A percentile compares a stretch with the other conserved stretches of the same genome.
phyloP scores from a whole-genome alignment of 331 rosid genomes.

The Prunus yedoensis region DNA sequence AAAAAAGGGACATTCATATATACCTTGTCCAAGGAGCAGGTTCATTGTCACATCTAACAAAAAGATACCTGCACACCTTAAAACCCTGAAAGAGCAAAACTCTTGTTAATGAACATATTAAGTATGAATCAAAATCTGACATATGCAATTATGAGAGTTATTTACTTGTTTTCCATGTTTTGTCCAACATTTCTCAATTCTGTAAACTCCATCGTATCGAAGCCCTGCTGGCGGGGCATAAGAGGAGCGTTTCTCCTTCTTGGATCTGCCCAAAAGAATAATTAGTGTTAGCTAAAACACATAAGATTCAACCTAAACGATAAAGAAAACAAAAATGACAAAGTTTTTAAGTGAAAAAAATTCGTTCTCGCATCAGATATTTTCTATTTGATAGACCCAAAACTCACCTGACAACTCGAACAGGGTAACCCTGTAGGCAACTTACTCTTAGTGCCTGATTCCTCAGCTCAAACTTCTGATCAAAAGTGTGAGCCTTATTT shows the following conservation, averaged over 20 bases:
- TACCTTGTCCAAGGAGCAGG: slow-evolving; percentile 77
- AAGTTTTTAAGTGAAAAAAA: no score
- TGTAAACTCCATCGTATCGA: slow-evolving; percentile 70
- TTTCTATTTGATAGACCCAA: no score
- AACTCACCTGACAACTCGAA: slow-evolving; percentile 10
- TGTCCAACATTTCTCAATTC: slow-evolving; percentile 83
- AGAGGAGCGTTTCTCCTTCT: slow-evolving; percentile 69
- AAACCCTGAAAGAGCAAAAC: slow-evolving; percentile 29
- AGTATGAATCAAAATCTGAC: no score
- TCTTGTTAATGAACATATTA: no score
- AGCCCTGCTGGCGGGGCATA: slow-evolving; percentile 66
- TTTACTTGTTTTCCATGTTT: slow-evolving; percentile 59
- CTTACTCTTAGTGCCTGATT: not conserved
- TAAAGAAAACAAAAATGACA: not conserved
- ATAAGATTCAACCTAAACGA: not conserved
- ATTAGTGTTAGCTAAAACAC: not conserved
- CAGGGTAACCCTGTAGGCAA: not conserved
- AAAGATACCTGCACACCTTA: slow-evolving; percentile 55
- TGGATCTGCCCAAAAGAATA: slow-evolving; percentile 41
- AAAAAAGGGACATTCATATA: not conserved
- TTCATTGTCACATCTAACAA: slow-evolving; percentile 70
- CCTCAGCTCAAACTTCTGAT: not conserved
- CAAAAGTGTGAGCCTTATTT: not conserved
- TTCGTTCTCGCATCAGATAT: no score
- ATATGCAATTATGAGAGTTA: no score